Evolutionary conservation across 768 basidiomycete species (phyloP).

Genomic region (Dictyophora rubrovolvata): DNA sequence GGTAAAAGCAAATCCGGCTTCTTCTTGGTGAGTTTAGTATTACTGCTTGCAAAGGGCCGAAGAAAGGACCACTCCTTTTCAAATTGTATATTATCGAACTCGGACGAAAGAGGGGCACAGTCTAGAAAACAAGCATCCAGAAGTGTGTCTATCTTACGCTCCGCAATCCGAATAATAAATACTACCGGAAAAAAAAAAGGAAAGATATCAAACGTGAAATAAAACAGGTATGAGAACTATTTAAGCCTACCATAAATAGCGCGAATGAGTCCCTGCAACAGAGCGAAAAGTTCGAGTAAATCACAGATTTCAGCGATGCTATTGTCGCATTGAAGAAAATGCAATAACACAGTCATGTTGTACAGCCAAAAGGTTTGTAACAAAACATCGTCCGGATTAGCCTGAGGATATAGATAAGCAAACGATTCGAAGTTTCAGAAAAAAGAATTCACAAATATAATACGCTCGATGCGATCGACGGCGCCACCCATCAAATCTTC

Average conservation of each 20-base stretch:
- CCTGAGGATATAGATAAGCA: conserved; percentile 35
- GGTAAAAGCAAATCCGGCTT: conserved; percentile 24
- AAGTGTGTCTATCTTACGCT: conserved; percentile 77
- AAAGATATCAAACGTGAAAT: conserved; percentile 9
- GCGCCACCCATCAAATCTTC: conserved; percentile 88
- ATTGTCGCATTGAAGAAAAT: conserved; percentile 80
- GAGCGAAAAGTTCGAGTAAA: conserved; percentile 69
- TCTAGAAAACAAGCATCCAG: conserved; percentile 80
- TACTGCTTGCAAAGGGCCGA: conserved; percentile 43
- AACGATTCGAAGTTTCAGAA: neutral
- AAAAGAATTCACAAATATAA: conserved; percentile 63
- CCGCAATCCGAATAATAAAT: conserved; percentile 88
- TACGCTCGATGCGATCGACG: conserved; percentile 85
- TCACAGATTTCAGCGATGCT: conserved; percentile 73
- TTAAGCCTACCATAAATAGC: conserved; percentile 73
- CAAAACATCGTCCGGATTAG: conserved; percentile 73
- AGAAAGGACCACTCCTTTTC: conserved; percentile 95
- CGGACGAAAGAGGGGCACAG: conserved; percentile 63
- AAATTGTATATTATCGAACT: conserved; percentile 78
- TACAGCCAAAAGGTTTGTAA: conserved; percentile 91
- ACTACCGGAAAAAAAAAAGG: conserved; percentile 38
- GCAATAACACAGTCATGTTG: conserved; percentile 83
- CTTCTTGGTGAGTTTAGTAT: conserved; percentile 33
- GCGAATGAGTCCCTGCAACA: conserved; percentile 88
- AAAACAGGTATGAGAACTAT: neutral